A percentile compares a stretch with the other conserved stretches of the same genome.
Evolutionary conservation across 2,329 filamentous ascomycete genomes (phyloP).

Genomic region (Helicocarpus griseus): DNA sequence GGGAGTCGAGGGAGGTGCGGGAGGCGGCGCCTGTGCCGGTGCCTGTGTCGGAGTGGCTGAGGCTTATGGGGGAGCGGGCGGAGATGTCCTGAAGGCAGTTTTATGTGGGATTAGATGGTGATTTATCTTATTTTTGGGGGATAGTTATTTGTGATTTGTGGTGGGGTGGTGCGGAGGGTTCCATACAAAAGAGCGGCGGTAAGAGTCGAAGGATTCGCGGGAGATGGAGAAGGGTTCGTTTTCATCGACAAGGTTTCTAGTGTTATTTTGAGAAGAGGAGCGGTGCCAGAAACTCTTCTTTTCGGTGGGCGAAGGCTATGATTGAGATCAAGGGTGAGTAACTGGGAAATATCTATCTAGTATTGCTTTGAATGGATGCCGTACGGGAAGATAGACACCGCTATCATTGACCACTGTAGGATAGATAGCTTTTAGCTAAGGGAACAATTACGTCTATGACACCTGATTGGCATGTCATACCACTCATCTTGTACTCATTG

Average conservation of each 20-base stretch:
- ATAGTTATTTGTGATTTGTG: constrained; percentile 4
- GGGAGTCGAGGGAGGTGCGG: constrained; percentile 73
- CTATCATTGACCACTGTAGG: constrained; percentile 82
- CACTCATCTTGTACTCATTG: constrained; percentile 71
- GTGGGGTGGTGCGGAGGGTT: neutral
- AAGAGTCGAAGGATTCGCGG: constrained; percentile 93
- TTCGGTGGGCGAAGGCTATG: constrained; percentile 75
- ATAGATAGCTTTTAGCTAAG: constrained; percentile 19
- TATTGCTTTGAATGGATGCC: constrained; percentile 25
- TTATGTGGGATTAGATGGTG: neutral
- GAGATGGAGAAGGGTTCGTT: constrained; percentile 94
- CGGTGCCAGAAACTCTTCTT: constrained; percentile 69
- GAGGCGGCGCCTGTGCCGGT: constrained; percentile 33
- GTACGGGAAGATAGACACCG: constrained; percentile 85
- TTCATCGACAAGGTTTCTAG: constrained; percentile 60
- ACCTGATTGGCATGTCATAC: constrained; percentile 40
- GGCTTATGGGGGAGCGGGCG: constrained; percentile 66
- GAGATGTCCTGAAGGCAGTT: constrained; percentile 63
- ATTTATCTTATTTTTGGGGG: neutral
- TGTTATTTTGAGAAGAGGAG: constrained; percentile 42
- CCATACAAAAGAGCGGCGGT: constrained; percentile 86
- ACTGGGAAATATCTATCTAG: constrained; percentile 5
- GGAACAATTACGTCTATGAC: neutral
- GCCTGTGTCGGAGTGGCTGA: constrained; percentile 43
- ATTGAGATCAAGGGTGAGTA: constrained; percentile 10